Conservation (phyloP, 2,329 filamentous ascomycete genomes). For the Orbilia blumenaviensis region DNA sequence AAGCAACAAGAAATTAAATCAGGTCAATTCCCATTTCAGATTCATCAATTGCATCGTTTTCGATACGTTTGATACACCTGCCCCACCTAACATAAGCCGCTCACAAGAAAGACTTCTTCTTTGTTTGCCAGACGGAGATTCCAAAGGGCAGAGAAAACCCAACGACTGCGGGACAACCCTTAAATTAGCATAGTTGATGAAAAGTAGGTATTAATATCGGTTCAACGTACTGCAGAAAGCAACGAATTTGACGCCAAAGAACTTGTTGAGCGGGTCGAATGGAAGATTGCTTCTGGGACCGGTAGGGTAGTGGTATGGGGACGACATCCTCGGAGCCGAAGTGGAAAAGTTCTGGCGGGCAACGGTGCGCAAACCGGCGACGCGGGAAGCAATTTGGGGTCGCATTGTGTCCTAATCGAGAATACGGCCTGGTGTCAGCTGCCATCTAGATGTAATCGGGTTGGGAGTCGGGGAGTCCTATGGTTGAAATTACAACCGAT, state of each 20-base stretch:
- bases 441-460: neutral
- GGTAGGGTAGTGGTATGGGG: conserved; percentile 91
- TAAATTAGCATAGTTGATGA: conserved; percentile 16
- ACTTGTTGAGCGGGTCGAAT: conserved; percentile 92
- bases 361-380: conserved; percentile 13
- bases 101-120: conserved; percentile 60
- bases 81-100: neutral
- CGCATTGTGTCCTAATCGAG: conserved; percentile 21
- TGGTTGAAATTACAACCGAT: neutral
- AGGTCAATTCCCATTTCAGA: neutral
- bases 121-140: conserved; percentile 66
- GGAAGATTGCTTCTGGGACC: conserved; percentile 93
- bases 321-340: conserved; percentile 45
- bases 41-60: neutral
- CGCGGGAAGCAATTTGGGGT: conserved; percentile 26
- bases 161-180: conserved; percentile 60
- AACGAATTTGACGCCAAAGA: conserved; percentile 86
- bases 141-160: conserved; percentile 72
- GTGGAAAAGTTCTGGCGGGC: conserved; percentile 46
- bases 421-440: neutral
- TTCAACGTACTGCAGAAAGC: conserved; percentile 72
- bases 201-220: neutral
- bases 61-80: neutral
- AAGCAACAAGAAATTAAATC: neutral
- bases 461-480: neutral